Conservation (phyloP, 306 rosid species). For the Potentilla sterilis region DNA sequence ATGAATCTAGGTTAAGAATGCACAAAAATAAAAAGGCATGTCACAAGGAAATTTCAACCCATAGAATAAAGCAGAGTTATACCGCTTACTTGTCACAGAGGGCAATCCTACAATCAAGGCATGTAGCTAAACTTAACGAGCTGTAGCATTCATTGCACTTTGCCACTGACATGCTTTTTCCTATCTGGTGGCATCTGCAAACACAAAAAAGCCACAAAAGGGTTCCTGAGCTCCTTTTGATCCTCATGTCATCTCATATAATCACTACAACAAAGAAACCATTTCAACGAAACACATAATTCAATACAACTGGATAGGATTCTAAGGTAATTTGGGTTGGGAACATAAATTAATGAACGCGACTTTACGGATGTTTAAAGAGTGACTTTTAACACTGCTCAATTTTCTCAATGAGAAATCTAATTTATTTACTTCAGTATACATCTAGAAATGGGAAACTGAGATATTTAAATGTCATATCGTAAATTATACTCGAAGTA, state of each 20-base stretch:
- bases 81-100: constrained; percentile 75
- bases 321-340: neutral
- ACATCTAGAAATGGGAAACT: neutral
- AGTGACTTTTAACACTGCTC: neutral
- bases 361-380: neutral
- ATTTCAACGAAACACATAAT: neutral
- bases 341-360: neutral
- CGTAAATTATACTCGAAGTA: neutral
- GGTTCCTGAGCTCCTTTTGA: constrained; percentile 13
- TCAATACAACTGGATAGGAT: neutral
- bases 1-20: neutral
- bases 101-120: constrained; percentile 66
- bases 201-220: constrained; percentile 15
- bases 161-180: constrained; percentile 46
- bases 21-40: neutral
- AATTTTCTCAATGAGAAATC: neutral
- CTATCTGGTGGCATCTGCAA: constrained; percentile 75
- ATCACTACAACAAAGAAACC: constrained; percentile 12
- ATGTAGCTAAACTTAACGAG: constrained; percentile 65
- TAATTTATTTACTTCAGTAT: neutral
- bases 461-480: neutral
- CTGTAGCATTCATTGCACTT: constrained; percentile 61
- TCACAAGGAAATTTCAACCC: neutral
- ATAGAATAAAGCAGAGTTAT: constrained; percentile 14
- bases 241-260: constrained; percentile 16